Evolutionary conservation across 495 filamentous ascomycete genomes (phyloP).

Genomic region (Penicillium robsamsonii): DNA sequence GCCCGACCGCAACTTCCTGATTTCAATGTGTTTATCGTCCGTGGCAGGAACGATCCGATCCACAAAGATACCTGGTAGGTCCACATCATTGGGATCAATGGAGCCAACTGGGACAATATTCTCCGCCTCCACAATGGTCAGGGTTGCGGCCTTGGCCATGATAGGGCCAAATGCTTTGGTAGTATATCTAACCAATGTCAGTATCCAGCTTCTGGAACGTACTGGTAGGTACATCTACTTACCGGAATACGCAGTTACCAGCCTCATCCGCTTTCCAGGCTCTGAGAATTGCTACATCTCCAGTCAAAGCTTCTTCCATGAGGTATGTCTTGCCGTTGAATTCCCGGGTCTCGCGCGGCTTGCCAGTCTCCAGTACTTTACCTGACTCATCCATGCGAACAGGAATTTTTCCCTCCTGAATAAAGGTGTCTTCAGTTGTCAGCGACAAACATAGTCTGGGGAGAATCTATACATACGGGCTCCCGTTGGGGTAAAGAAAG

Average conservation of each 20-base stretch:
- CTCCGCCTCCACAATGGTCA: constrained; percentile 91
- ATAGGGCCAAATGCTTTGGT: constrained; percentile 72
- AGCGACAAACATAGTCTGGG: background rate
- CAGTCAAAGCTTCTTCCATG: constrained; percentile 79
- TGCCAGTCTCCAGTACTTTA: constrained; percentile 65
- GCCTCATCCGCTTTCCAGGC: constrained; percentile 84
- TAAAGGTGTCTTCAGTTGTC: constrained; percentile 53
- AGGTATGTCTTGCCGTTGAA: constrained; percentile 84
- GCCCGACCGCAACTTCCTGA: constrained; percentile 66
- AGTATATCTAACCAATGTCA: constrained; percentile 36
- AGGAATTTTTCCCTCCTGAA: constrained; percentile 82
- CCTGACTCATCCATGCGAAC: constrained; percentile 73
- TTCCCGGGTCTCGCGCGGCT: constrained; percentile 75
- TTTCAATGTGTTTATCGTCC: constrained; percentile 76
- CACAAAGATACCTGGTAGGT: constrained; percentile 88
- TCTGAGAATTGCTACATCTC: constrained; percentile 85
- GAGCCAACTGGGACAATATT: constrained; percentile 82
- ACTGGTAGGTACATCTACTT: constrained; percentile 24
- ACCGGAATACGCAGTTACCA: constrained; percentile 88
- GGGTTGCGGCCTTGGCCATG: constrained; percentile 83
- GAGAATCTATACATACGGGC: constrained; percentile 49
- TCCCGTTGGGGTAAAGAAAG: constrained; percentile 87
- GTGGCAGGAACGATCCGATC: constrained; percentile 78
- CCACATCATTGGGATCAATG: constrained; percentile 75
- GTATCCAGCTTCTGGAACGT: background rate